Base-by-base conservation (phyloP, 306 rosid genomes). In the Psophocarpus tetragonolobus region DNA sequence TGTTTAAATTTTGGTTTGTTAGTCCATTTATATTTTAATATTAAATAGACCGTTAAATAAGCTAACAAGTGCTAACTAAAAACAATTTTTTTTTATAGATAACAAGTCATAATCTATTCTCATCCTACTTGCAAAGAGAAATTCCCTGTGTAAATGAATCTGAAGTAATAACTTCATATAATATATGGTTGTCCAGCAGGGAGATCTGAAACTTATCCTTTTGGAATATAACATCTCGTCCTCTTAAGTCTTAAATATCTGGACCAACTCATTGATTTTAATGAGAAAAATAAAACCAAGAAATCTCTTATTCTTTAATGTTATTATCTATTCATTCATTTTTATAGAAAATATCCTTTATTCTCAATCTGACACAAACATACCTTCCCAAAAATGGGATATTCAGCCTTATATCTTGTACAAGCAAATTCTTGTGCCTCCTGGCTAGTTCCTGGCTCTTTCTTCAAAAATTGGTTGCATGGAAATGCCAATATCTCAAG, bases 401-500 rank as follows among this genome's bases (percentile, higher is more conserved):
- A 95, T 47, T 90, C 88, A 42, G 99, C 99, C 79, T 89, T 86
- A 84, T 89, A 95, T 86, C 84, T 85, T 23, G 89, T 81, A 77
- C 97, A 95, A 0, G 92, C 99, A 85, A 95, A 92, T 15, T 90
- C 87, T 63, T 82, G 50, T 0, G 96, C 96, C 13, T 92, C 89
- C 80, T 81, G 71, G 72, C 97, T 92, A 32, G 96, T 78, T 39
- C 96, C 94, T 8, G 99, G 97, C 84, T 92, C 97, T 85, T 92
- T 94, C 80, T 81, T 87, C 75, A 92, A 66, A 85, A 95, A 95
- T 81, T 95, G 99, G 51, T 95, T 95, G 87, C 97, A 95, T 20
- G 99, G 99, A 86, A 95, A 95, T 45, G 97, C 99, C 90, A 95
- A 85, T 86, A 95, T 82, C 70, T 95, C 97, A 72, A 95, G 84